phyloP scores from a whole-genome alignment of 495 filamentous ascomycete species.

The Tetracladium setigerum region DNA sequence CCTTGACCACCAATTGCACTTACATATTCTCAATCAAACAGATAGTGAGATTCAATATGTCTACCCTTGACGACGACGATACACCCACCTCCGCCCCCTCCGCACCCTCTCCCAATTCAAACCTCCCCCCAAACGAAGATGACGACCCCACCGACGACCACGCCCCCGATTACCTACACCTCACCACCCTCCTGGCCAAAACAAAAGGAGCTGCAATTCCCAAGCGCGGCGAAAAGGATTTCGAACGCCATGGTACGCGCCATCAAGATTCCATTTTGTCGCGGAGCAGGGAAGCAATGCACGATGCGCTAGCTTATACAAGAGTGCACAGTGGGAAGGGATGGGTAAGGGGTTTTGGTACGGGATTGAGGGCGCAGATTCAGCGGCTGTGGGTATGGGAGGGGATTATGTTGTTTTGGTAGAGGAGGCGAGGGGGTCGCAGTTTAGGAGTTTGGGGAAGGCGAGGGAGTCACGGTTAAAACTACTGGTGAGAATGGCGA shows the following conservation, averaged over 20 bases:
- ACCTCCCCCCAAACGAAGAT: constrained; percentile 35
- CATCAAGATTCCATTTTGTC: constrained; percentile 69
- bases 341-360: constrained; percentile 43
- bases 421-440: constrained; percentile 33
- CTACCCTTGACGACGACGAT: too few species aligned
- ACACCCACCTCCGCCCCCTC: too few species aligned
- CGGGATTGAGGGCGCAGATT: constrained; percentile 14
- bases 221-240: constrained; percentile 89
- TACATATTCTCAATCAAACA: too few species aligned
- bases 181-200: constrained; percentile 42
- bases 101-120: not conserved
- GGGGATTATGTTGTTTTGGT: constrained; percentile 43
- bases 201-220: constrained; percentile 38
- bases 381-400: constrained; percentile 27
- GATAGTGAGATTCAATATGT: too few species aligned
- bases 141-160: constrained; percentile 71
- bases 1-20: too few species aligned
- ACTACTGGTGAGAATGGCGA: constrained; percentile 17
- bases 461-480: constrained; percentile 5
- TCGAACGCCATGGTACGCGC: constrained; percentile 82
- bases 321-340: constrained; percentile 54
- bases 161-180: constrained; percentile 73
- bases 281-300: constrained; percentile 82
- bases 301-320: constrained; percentile 69
- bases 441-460: constrained; percentile 35